A percentile compares a stretch with the other conserved stretches of the same genome.
Evolutionary conservation across 2,329 filamentous ascomycete species (phyloP).

Genomic region (Fusarium protoensiforme): DNA sequence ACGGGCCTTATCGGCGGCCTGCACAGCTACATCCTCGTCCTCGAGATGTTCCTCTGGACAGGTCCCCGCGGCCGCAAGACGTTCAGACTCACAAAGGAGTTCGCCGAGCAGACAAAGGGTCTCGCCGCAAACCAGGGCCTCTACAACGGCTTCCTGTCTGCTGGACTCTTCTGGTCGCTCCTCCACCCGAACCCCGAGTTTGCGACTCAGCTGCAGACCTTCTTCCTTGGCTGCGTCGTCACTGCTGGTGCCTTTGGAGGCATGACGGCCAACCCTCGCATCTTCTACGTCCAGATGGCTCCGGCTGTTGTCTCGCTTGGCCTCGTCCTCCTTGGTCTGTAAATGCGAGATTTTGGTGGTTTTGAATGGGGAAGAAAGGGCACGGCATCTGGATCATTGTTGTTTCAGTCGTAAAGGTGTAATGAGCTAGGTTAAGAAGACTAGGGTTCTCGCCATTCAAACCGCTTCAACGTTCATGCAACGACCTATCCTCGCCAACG

Average conservation of each 20-base stretch:
- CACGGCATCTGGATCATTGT: background rate
- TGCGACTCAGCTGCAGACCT: constrained; percentile 56
- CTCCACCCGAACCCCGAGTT: constrained; percentile 56
- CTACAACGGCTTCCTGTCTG: constrained; percentile 65
- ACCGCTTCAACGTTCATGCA: background rate
- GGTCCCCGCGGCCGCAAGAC: constrained; percentile 56
- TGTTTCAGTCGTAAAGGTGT: background rate
- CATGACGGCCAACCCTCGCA: constrained; percentile 52
- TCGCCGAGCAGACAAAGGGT: constrained; percentile 56
- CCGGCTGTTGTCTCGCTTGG: constrained; percentile 43
- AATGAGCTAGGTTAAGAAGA: background rate
- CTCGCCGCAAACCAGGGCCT: constrained; percentile 63
- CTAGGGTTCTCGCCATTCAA: background rate
- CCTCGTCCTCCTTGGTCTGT: constrained; percentile 41
- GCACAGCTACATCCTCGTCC: constrained; percentile 60
- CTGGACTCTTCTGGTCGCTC: constrained; percentile 60
- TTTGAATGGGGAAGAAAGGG: background rate
- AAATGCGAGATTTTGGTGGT: background rate
- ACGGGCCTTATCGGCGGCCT: constrained; percentile 53
- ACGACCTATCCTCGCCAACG: background rate
- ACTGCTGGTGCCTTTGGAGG: constrained; percentile 60
- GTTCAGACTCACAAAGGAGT: constrained; percentile 57
- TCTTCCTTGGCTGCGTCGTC: constrained; percentile 58
- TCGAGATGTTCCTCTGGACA: constrained; percentile 64
- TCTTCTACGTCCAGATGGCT: constrained; percentile 56